Evolutionary conservation across 2,329 filamentous ascomycete genomes (phyloP), one percentile per base, ranked within the genome.

Genomic region (Penicillium concentricum): DNA sequence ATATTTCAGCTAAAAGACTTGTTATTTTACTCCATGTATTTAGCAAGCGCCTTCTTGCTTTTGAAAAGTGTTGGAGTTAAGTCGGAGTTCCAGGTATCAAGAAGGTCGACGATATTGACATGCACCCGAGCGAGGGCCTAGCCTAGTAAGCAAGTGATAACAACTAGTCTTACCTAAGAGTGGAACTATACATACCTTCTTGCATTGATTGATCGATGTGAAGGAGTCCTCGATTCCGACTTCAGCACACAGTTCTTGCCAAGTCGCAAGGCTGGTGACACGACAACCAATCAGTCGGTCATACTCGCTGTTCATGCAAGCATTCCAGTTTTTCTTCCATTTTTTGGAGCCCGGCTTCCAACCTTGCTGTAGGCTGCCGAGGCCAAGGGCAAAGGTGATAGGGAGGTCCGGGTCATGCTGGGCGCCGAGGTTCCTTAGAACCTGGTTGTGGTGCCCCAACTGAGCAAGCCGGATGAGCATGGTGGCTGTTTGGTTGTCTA

Each of bases 101-200:
- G 47, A 3, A 73, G 22, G 49, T 74, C 69, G 9, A 73, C 57
- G 9, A 71, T 56, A 48, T 72, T 73, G 28, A 73, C 65, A 34
- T 69, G 43, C 1, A 71, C 52, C 3, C 28, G 49, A 1, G 51
- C 52, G 5, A 73, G 47, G 6, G 61, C 62, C 68, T 72, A 13
- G 10, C 22, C 13, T 10, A n/a, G 30, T 59, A 22, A 54, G 32
- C 22, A 5, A 45, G 15, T 24, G 39, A 5, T 15, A 13, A 7
- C 1, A 22, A 28, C 6, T 5, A 28, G 26, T 5, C 7, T 7
- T 9, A 8, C 26, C 26, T 2, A 28, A 28, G n/a, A n/a, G n/a
- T n/a, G n/a, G n/a, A n/a, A n/a, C n/a, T 7, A 28, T 28, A 28
- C 26, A 8, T 28, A 28, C 69, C 59, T 65, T 66, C 28, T 66